These are phyloP conservation scores for Stagonosporopsis vannaccii DNA, from an alignment of 2,329 filamentous ascomycete genomes.

Conservation along the genomic window DNA sequence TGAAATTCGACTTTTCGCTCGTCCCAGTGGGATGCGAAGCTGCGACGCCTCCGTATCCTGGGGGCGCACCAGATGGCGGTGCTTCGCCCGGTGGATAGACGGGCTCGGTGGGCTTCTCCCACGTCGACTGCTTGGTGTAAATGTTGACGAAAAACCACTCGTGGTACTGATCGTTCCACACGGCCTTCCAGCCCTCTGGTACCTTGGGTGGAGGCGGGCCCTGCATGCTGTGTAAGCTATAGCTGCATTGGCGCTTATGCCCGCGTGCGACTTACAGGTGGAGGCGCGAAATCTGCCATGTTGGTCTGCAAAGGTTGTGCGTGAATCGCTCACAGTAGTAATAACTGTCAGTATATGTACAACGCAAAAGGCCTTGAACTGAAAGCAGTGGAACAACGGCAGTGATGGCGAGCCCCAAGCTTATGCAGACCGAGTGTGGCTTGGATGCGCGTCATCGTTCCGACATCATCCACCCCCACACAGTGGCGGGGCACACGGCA, in stretches of 20 bases:
- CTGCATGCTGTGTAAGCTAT: constrained; percentile 30
- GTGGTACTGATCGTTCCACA: constrained; percentile 86
- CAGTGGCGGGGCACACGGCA: constrained; percentile 12
- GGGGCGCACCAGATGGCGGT: constrained; percentile 71
- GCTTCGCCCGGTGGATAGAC: constrained; percentile 63
- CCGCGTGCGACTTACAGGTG: constrained; percentile 36
- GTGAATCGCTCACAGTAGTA: not conserved
- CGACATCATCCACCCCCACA: constrained; percentile 19
- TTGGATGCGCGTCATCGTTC: constrained; percentile 33
- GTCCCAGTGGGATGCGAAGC: constrained; percentile 39
- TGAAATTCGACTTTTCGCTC: constrained; percentile 56
- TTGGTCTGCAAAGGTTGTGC: not conserved
- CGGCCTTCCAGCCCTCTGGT: constrained; percentile 83
- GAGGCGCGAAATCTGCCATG: constrained; percentile 49
- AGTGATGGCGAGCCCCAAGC: not conserved
- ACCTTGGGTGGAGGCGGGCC: constrained; percentile 65
- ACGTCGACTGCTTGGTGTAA: constrained; percentile 87
- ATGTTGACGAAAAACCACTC: constrained; percentile 96
- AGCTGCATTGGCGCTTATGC: not conserved
- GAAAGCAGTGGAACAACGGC: not conserved
- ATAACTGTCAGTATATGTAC: not conserved
- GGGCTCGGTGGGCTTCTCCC: constrained; percentile 80
- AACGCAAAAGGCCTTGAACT: not conserved
- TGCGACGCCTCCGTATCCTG: constrained; percentile 45
- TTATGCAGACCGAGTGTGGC: not conserved